phyloP scores from a whole-genome alignment of 2,329 filamentous ascomycete species.

The Ceratocystis papillata region DNA sequence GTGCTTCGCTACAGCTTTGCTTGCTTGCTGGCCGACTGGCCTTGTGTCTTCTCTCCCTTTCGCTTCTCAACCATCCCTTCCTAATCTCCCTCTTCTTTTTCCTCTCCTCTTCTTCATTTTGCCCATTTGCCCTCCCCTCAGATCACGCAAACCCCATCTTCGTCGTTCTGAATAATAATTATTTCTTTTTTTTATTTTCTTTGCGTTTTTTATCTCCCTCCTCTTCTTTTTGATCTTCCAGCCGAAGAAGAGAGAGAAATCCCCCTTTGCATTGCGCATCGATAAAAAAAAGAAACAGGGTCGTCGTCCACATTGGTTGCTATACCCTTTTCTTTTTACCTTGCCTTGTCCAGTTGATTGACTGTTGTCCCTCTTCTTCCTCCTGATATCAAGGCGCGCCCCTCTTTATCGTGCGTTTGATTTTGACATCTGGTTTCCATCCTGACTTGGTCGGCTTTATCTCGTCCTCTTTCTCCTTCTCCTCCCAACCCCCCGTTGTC shows the following conservation, averaged over 20 bases:
- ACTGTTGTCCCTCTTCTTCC: background rate
- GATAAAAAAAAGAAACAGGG: slow-evolving; percentile 10
- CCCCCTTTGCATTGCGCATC: slow-evolving; percentile 7
- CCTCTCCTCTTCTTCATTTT: slow-evolving; percentile 14
- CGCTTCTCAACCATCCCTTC: slow-evolving; percentile 3
- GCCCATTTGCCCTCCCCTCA: slow-evolving; percentile 15
- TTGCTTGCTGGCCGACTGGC: background rate
- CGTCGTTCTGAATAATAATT: slow-evolving; percentile 19
- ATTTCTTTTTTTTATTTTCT: slow-evolving; percentile 14
- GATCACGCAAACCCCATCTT: slow-evolving; percentile 9
- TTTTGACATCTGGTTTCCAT: slow-evolving; percentile 14
- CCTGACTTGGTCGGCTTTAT: slow-evolving; percentile 13
- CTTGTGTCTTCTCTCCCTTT: background rate
- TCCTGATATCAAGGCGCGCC: slow-evolving; percentile 22
- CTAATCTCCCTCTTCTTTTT: slow-evolving; percentile 14
- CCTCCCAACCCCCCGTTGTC: slow-evolving; percentile 9
- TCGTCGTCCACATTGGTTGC: background rate
- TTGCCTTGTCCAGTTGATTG: background rate
- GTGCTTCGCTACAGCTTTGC: background rate
- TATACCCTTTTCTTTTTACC: slow-evolving; percentile 5
- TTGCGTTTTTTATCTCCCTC: background rate
- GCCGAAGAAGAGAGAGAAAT: background rate
- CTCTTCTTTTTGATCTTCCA: background rate
- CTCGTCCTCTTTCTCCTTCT: slow-evolving; percentile 11
- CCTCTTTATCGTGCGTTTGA: slow-evolving; percentile 21